Conservation (phyloP, 345 rosid genomes). For the Sisymbrium altissimum region DNA sequence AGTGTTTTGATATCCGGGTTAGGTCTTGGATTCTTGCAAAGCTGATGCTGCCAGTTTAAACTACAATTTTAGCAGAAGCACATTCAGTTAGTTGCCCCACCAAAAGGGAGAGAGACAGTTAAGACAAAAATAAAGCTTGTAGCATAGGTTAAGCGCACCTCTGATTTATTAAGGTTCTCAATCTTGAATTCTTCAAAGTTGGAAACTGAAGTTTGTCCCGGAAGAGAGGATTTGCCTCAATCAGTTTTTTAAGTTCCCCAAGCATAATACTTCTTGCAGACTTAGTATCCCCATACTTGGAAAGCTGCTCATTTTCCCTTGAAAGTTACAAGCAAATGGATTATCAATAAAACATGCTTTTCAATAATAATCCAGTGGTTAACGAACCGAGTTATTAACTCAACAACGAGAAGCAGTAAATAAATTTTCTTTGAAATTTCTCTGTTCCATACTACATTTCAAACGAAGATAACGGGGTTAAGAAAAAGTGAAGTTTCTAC, state of each 20-base stretch:
- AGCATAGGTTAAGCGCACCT: conserved; percentile 28
- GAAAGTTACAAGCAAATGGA: not conserved
- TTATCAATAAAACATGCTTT: not conserved
- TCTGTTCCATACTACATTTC: not conserved
- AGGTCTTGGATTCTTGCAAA: conserved; percentile 52
- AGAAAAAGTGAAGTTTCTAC: conserved; percentile 18
- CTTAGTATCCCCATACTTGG: conserved; percentile 50
- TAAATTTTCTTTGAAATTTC: not conserved
- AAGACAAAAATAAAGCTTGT: not conserved
- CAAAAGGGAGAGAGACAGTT: not conserved
- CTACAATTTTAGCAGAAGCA: conserved; percentile 29
- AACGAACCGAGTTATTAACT: not conserved
- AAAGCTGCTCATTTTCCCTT: conserved; percentile 49
- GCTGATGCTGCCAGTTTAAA: conserved; percentile 53
- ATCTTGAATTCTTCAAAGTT: conserved; percentile 45
- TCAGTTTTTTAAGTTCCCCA: conserved; percentile 44
- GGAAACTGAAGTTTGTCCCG: conserved; percentile 54
- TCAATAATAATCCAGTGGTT: not conserved
- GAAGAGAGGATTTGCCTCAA: conserved; percentile 47
- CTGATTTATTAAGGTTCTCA: conserved; percentile 50
- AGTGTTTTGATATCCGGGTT: conserved; percentile 54
- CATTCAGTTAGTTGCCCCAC: conserved; percentile 1
- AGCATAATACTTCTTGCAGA: conserved; percentile 48
- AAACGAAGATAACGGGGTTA: not conserved
- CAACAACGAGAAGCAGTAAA: not conserved